Percentiles rank a stretch among this genome's conserved stretches.
phyloP scores from a whole-genome alignment of 345 rosid species.

The Microcos paniculata region DNA sequence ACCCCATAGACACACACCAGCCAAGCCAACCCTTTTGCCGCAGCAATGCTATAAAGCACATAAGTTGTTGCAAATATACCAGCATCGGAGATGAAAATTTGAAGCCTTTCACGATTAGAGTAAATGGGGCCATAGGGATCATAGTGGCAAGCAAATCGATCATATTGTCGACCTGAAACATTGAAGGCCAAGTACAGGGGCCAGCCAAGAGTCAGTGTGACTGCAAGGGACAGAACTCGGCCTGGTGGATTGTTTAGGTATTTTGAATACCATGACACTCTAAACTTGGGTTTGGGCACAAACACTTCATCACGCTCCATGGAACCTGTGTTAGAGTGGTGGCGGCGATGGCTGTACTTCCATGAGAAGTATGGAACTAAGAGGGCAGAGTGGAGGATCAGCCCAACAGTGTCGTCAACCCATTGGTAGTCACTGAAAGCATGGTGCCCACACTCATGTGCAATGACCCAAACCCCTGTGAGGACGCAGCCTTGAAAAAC shows the following conservation, averaged over 20 bases:
- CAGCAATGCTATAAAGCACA: constrained; percentile 33
- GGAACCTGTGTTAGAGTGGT: constrained; percentile 68
- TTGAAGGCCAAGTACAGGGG: constrained; percentile 48
- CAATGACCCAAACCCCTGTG: constrained; percentile 64
- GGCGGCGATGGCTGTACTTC: constrained; percentile 71
- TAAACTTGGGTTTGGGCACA: constrained; percentile 51
- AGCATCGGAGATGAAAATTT: constrained; percentile 47
- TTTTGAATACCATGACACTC: constrained; percentile 28
- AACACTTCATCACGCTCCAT: constrained; percentile 64
- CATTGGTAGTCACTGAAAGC: constrained; percentile 61
- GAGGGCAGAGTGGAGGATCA: constrained; percentile 56
- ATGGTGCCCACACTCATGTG: constrained; percentile 75
- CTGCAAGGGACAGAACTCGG: constrained; percentile 28
- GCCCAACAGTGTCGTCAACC: constrained; percentile 58
- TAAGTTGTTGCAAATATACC: constrained; percentile 41
- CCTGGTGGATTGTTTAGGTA: constrained; percentile 51
- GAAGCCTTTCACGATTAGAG: constrained; percentile 47
- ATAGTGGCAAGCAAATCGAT: constrained; percentile 48
- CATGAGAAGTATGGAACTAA: constrained; percentile 66
- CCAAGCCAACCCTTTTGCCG: constrained; percentile 49
- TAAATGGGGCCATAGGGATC: constrained; percentile 54
- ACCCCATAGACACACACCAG: constrained; percentile 45
- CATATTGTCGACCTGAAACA: constrained; percentile 43
- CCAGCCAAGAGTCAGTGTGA: constrained; percentile 50
- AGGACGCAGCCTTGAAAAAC: constrained; percentile 52